Percentiles rank a stretch among this genome's conserved stretches.
These are phyloP conservation scores for Ziziphus jujuba DNA, from an alignment of 306 rosid species.

Conservation along the genomic window DNA sequence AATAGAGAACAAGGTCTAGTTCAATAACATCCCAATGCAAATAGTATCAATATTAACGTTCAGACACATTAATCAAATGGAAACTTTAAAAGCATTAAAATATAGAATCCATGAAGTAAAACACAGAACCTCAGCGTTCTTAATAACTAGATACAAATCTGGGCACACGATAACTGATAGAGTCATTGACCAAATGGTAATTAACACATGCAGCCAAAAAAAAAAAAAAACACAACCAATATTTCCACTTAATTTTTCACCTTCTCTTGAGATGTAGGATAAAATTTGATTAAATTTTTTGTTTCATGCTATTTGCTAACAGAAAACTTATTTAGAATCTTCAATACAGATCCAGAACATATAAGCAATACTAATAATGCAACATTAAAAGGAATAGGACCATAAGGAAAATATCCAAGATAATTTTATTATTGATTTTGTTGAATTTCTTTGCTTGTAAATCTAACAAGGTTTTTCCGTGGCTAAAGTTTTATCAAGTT, in stretches of 20 bases:
- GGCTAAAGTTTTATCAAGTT: too few relatives aligned
- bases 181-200: not conserved
- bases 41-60: not conserved
- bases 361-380: not conserved
- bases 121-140: not conserved
- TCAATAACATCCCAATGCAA: not conserved
- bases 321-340: too few relatives aligned
- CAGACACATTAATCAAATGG: not conserved
- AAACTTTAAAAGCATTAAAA: not conserved
- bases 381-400: not conserved
- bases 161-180: not conserved
- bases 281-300: not conserved
- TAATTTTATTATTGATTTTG: too few relatives aligned
- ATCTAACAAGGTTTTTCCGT: too few relatives aligned
- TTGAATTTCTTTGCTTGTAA: too few relatives aligned
- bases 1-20: not conserved
- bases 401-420: too few relatives aligned
- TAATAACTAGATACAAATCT: not conserved
- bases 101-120: not conserved
- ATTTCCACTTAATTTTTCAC: not conserved
- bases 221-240: not conserved
- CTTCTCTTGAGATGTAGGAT: not conserved
- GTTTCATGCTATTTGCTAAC: too few relatives aligned
- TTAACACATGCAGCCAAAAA: conserved; percentile 2
- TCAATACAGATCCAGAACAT: not conserved